Evolutionary conservation across 2,329 filamentous ascomycete genomes (phyloP).

Genomic region (Hypoxylon sp.): DNA sequence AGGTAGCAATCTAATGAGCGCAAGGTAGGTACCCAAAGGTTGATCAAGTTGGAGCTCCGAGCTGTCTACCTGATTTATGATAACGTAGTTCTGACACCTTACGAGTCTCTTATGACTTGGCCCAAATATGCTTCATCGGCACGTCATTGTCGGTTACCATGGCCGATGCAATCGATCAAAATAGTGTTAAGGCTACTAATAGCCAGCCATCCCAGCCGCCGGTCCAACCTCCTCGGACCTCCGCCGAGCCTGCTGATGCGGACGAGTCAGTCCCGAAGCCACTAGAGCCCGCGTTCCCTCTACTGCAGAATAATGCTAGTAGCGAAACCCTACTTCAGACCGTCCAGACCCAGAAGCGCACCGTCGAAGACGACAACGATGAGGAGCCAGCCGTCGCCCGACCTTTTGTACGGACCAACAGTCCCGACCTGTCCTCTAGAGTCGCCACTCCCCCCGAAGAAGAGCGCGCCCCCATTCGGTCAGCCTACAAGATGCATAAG

Average conservation of each 20-base stretch:
- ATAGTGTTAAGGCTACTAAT: conserved; percentile 28
- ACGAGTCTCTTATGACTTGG: not conserved
- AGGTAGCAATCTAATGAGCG: not conserved
- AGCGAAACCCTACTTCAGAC: conserved; percentile 48
- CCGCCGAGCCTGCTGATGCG: conserved; percentile 15
- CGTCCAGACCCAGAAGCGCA: conserved; percentile 42
- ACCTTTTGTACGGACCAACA: conserved; percentile 64
- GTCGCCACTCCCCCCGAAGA: conserved; percentile 40
- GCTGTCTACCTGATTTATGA: not conserved
- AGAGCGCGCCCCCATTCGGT: conserved; percentile 44
- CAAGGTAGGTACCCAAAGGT: not conserved
- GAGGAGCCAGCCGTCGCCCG: conserved; percentile 65
- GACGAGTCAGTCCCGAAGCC: conserved; percentile 10
- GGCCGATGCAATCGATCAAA: conserved; percentile 38
- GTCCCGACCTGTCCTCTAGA: conserved; percentile 53
- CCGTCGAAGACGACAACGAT: conserved; percentile 60
- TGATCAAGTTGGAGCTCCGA: not conserved
- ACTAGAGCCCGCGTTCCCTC: conserved; percentile 48
- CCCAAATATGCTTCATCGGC: conserved; percentile 18
- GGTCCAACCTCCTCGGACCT: conserved; percentile 24
- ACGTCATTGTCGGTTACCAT: conserved; percentile 23
- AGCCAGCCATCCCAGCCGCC: conserved; percentile 29
- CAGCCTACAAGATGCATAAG: conserved; percentile 82
- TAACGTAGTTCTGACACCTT: not conserved
- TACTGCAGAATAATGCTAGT: conserved; percentile 53